phyloP scores from a whole-genome alignment of 805 yeast genomes.

The Yarrowia hollandica region DNA sequence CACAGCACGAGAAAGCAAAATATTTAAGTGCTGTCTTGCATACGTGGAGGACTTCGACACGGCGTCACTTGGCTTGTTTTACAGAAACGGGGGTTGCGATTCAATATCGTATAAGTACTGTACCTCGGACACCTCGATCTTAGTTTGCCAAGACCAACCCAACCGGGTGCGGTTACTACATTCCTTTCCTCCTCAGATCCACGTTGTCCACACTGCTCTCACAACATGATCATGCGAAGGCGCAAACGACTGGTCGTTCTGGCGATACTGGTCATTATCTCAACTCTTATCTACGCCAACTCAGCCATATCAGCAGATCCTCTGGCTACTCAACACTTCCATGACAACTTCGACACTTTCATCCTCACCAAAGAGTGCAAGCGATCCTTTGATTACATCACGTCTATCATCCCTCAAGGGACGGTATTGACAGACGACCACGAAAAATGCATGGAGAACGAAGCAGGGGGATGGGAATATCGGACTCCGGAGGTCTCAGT shows the following conservation, averaged over 20 bases:
- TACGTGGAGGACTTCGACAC: not conserved
- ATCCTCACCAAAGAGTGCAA: conserved; percentile 19
- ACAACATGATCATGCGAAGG: conserved; percentile 1
- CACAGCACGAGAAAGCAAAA: not conserved
- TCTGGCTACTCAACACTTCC: not conserved
- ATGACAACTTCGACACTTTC: conserved; percentile 14
- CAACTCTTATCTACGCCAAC: not conserved
- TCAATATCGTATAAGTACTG: too few relatives aligned
- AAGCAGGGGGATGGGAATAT: not conserved
- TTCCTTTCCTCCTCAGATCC: not conserved
- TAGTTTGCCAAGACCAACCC: conserved; percentile 1
- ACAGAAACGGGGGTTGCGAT: too few relatives aligned
- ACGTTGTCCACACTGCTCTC: too few relatives aligned
- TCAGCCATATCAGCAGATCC: conserved; percentile 12
- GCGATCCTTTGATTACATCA: conserved; percentile 17
- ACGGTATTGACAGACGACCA: not conserved
- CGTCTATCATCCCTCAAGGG: not conserved
- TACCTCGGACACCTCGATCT: too few relatives aligned
- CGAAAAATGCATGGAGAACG: not conserved
- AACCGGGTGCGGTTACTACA: not conserved
- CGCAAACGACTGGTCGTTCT: conserved; percentile 14
- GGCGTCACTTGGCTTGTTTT: too few relatives aligned
- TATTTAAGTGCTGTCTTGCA: not conserved
- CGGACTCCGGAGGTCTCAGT: not conserved
- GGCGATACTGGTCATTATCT: not conserved